Conservation (phyloP, 345 rosid species). For the Pistacia atlantica region DNA sequence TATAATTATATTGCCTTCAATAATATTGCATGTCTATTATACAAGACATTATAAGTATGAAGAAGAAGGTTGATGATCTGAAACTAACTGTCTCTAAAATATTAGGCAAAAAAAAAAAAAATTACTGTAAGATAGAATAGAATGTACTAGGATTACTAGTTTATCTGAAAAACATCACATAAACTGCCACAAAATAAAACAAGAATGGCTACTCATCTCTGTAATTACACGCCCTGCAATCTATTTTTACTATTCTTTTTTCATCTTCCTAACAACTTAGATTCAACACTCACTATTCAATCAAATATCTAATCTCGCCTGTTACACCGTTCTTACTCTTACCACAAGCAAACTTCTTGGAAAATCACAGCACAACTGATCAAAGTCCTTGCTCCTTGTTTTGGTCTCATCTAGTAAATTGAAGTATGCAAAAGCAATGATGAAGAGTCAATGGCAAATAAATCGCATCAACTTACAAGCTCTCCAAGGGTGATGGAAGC, state of each 20-base stretch:
- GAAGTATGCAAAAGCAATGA: not conserved
- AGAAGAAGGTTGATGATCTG: not conserved
- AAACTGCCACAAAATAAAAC: not conserved
- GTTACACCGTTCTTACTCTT: not conserved
- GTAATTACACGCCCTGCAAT: conserved; percentile 19
- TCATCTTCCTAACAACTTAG: not conserved
- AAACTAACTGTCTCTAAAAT: not conserved
- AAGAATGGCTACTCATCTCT: conserved; percentile 14
- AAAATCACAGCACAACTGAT: not conserved
- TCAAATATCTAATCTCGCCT: not conserved
- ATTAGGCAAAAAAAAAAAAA: not conserved
- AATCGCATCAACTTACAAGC: not conserved
- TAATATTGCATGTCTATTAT: not conserved
- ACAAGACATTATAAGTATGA: not conserved
- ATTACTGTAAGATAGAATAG: not conserved
- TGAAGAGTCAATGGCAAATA: not conserved
- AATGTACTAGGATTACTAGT: not conserved
- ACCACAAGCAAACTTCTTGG: not conserved
- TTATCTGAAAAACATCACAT: not conserved
- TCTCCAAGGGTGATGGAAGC: not conserved
- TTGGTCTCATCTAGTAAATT: not conserved
- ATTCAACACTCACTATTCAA: not conserved
- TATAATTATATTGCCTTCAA: not conserved
- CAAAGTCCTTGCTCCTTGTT: not conserved
- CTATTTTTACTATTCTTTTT: conserved; percentile 3